These are phyloP conservation scores for Epichloe elymi DNA, from an alignment of 2,329 filamentous ascomycete species.

Conservation along the genomic window DNA sequence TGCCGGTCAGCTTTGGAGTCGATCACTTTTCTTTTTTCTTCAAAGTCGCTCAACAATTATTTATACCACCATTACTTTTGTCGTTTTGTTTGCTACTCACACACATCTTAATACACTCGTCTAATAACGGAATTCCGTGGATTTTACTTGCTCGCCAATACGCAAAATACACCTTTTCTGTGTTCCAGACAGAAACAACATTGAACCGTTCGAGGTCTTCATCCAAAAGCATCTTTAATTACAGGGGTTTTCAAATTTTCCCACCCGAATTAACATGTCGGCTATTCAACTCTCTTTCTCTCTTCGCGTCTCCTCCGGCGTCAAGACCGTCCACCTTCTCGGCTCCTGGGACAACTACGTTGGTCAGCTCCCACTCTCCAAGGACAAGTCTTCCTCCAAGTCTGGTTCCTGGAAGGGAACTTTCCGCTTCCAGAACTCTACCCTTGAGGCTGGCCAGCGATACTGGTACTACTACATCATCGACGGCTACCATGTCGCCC, in stretches of 20 bases:
- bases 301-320: conserved; percentile 87
- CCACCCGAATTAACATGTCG: conserved; percentile 52
- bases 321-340: conserved; percentile 95
- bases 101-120: conserved; percentile 20
- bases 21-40: conserved; percentile 5
- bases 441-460: conserved; percentile 74
- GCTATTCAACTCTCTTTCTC: conserved; percentile 89
- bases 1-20: conserved; percentile 29
- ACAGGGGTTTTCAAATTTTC: neutral
- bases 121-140: conserved; percentile 36
- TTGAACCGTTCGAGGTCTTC: conserved; percentile 15
- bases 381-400: conserved; percentile 72
- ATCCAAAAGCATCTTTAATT: conserved; percentile 8
- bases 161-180: conserved; percentile 8
- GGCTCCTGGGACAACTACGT: conserved; percentile 98
- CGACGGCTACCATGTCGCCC: conserved; percentile 94
- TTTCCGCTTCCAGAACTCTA: conserved; percentile 84
- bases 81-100: neutral
- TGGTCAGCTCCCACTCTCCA: conserved; percentile 86
- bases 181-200: conserved; percentile 3
- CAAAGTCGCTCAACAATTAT: conserved; percentile 6
- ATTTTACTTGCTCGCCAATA: conserved; percentile 42
- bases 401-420: conserved; percentile 88
- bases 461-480: conserved; percentile 99
- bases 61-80: conserved; percentile 10